Conservation (phyloP, 75 land plant species). For the Adiantum capillusveneris region DNA sequence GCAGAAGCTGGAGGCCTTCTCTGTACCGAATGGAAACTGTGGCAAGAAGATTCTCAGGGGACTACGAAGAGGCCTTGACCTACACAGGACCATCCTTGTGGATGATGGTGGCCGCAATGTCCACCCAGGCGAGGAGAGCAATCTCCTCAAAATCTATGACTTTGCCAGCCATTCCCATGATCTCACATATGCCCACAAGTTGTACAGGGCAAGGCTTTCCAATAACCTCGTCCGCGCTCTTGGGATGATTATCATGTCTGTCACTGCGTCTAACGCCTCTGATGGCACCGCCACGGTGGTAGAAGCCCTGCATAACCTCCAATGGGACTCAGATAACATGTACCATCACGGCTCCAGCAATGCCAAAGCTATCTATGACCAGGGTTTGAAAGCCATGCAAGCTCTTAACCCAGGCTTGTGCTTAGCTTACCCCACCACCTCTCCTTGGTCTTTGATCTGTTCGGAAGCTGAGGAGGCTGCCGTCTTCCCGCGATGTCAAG, state of each 20-base stretch:
- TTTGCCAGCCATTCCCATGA: too few species aligned
- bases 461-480: too few species aligned
- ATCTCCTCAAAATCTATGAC: conserved; percentile 1
- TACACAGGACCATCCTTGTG: not conserved
- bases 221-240: conserved; percentile 4
- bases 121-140: not conserved
- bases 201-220: not conserved
- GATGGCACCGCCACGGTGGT: too few species aligned
- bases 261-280: not conserved
- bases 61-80: not conserved
- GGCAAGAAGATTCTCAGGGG: conserved; percentile 4
- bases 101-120: not conserved
- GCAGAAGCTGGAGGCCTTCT: not conserved
- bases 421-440: not conserved
- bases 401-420: not conserved
- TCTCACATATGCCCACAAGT: not conserved
- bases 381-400: not conserved
- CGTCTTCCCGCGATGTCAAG: too few species aligned
- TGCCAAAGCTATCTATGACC: not conserved
- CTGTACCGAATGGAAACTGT: not conserved
- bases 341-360: not conserved
- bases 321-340: not conserved
- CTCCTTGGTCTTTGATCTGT: too few species aligned
- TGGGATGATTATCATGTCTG: not conserved
- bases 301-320: not conserved